Base-by-base conservation (phyloP, 176 grass and related monocot species). In the Oryza coarctata region DNA sequence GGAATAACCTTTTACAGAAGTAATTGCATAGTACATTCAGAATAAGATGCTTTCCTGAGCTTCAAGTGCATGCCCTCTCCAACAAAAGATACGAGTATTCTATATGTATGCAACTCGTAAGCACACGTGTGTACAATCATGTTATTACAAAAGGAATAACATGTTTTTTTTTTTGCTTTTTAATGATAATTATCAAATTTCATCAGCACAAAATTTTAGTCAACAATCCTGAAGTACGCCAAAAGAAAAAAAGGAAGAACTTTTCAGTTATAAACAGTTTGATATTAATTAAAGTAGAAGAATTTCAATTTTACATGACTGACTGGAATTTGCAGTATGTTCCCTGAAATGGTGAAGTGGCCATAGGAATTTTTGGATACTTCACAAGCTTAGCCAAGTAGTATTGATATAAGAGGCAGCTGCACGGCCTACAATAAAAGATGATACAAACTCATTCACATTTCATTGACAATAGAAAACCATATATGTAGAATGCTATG, bases 101-200 rank as follows among this genome's bases (percentile, higher is more conserved):
- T 5, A 66, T 9, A 75, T 71, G 15, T 22, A 80, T 65, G 40
- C 15, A 41, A 63, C 50, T 60, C 67, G 33, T 72, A 77, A 44
- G 40, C 9, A 67, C 22, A 10, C 0, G 1, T 35, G 13, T 62
- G 22, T 14, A n/a, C 22, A 7, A 68, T 49, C 8, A 40, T 68
- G 36, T 52, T 45, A 27, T 77, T 76, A 30, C 15, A 81, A 23
- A 63, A 27, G 47, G 25, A 71, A 52, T 38, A 89, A 14, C 17
- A 63, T 85, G 13, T 12, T 17, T 1, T 30, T 17, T 31, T 61
- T 49, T 63, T 12, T 17, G 3, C 38, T 17, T 31, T 61, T 49
- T 63, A 20, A 65, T 25, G 6, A 33, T 2, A 33, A 38, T 27
- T 34, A 78, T 65, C 38, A 70, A 31, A 32, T 61, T 65, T 65